Conservation (phyloP, 768 basidiomycete genomes). For the Boletus sp. region DNA sequence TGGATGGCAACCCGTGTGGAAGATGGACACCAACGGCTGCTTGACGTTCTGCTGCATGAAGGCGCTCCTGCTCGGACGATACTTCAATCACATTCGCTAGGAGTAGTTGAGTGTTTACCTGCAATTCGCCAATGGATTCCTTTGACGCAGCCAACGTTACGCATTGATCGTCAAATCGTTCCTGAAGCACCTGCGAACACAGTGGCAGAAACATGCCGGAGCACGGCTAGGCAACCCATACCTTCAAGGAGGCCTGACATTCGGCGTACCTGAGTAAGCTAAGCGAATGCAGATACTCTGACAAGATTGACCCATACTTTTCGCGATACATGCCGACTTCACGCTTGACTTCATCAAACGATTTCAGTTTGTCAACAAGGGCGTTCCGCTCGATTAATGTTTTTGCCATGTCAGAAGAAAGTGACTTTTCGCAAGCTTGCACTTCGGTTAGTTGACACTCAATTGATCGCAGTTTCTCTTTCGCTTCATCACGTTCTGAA, state of each 20-base stretch:
- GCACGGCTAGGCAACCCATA: background rate
- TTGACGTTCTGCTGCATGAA: slow-evolving; percentile 18
- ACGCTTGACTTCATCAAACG: slow-evolving; percentile 13
- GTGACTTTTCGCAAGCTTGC: slow-evolving; percentile 15
- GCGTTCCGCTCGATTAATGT: slow-evolving; percentile 18
- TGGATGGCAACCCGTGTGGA: background rate
- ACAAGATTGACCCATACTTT: slow-evolving; percentile 20
- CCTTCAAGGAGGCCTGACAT: slow-evolving; percentile 24
- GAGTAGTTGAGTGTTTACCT: slow-evolving; percentile 28
- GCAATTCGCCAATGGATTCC: slow-evolving; percentile 52
- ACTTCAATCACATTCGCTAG: background rate
- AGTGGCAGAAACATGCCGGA: background rate
- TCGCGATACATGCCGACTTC: slow-evolving; percentile 22
- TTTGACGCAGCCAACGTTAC: slow-evolving; percentile 51
- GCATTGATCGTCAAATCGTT: slow-evolving; percentile 57
- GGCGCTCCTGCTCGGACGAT: slow-evolving; percentile 18
- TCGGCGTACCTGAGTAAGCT: slow-evolving; percentile 16
- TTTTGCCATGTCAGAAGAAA: slow-evolving; percentile 17
- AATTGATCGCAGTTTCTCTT: slow-evolving; percentile 7
- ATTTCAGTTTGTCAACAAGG: slow-evolving; percentile 20
- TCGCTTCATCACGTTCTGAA: slow-evolving; percentile 24
- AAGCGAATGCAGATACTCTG: background rate
- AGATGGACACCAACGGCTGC: slow-evolving; percentile 13
- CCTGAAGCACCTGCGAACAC: slow-evolving; percentile 45
- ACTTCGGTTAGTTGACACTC: slow-evolving; percentile 19